Evolutionary conservation across 192 early-diverging fungal species (phyloP), one percentile per base, ranked within the genome.

Genomic region (Coemansia sp.): DNA sequence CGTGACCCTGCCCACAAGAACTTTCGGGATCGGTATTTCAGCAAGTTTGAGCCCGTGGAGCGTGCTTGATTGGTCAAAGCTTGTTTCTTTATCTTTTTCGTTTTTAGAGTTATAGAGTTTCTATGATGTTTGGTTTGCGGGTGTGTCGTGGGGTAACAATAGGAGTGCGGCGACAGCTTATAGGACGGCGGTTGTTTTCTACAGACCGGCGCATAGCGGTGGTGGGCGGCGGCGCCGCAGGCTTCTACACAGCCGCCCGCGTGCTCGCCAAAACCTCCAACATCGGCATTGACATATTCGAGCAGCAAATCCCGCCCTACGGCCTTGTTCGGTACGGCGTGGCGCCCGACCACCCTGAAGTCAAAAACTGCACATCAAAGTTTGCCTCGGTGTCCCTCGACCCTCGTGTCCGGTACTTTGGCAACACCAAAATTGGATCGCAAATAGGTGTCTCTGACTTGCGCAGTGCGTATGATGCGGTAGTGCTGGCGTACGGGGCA

Each of bases 301-400:
- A 97, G 65, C 69, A 82, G 23, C 78, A 93, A 0, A 92, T 94
- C 1, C 82, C 92, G 0, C 97, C 97, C 4, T 89, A 90, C 72
- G 95, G 97, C 2, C 82, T 97, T 5, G 94, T 94, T 22, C 85
- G 95, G 2, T 98, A 87, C 74, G 97, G 95, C 25, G 95, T 98
- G 14, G 94, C 97, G 20, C 94, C 97, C 4, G 94, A 97, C 74
- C 97, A 98, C 66, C 93, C 91, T 5, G 95, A 97, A 78, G 97
- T 96, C 21, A 98, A 98, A 83, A 74, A 72, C 65, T 71, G 68
- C 17, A 93, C 88, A 77, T 73, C 85, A 66, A 93, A 90, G 57
- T 97, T 98, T 68, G 88, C 93, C 49, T 81, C 89, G 19, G 88
- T 94, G 2, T 88, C 91, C 0, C 47, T 65, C 21, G 83, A 92